Evolutionary conservation across 805 yeast species (phyloP), one percentile per base, ranked within the genome.

Genomic region (Candida sanyiensis): DNA sequence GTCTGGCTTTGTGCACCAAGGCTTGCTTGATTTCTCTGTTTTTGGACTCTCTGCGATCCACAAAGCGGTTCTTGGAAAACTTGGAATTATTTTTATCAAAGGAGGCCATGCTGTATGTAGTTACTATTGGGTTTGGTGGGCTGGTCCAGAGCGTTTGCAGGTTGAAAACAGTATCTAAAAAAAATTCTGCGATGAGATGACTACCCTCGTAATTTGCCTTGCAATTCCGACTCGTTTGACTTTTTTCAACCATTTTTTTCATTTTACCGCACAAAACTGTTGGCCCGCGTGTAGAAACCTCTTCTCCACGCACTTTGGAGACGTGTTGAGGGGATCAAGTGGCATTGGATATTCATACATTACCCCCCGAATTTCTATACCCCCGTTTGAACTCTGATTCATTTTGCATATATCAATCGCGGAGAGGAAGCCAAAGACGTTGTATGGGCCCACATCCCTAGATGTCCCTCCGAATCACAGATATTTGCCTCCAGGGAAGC

Each of bases 1-100:
- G 71, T 51, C 93, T 72, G 11, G 96, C 85, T 45, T 87, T 74
- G 54, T 87, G 94, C 0, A 75, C 72, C 47, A 89, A 70, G 10
- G 93, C 81, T 53, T 72, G 74, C 51, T 82, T 80, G 52, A 89
- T 89, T 44, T 87, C 96, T 39, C 74, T 71, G 13, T 64, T 43
- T 29, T 53, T 51, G 4, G 54, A 49, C 39, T 51, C 56, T 25
- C 50, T 42, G 35, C 51, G 43, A 29, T 51, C 52, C 4, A 50
- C 26, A 21, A 50, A 53, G 4, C 54, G 54, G 29, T 53, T 53
- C 36, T 40, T 45, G 10, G 36, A 33, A 32, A 40, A 45, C n/a
- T 30, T 45, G 6, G 44, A 32, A 19, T 33, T 41, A 7, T 27
- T 36, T 16, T 35, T 41, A 8, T 33, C 32, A 17, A 12, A 26